Base-by-base conservation (phyloP, 1,284 basidiomycete genomes). In the Apiotrichum porosum region DNA sequence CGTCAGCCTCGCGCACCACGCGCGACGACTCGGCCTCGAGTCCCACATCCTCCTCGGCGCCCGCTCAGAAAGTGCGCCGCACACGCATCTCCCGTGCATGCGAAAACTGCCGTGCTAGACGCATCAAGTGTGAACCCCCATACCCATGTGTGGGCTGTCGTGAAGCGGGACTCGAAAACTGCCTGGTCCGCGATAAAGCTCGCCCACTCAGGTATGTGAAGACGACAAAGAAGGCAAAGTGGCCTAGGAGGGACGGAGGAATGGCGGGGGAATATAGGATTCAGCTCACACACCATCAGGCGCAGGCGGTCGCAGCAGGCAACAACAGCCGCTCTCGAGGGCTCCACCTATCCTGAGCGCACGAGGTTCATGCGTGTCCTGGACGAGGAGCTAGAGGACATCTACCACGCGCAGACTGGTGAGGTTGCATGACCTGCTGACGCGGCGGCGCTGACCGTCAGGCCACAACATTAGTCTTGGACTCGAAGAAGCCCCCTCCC, bases 291-390 rank as follows among this genome's bases (percentile, higher is more conserved):
- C 6, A 46, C 15, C 8, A 28, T 28, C 26, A 46, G 54, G 5
- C 50, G 54, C 26, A 44, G 50, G 9, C 31, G 54, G 2, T 52
- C 49, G 14, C 50, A 52, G 38, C 47, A 52, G 41, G 44, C 50
- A 1, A 21, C 50, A 4, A 21, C 37, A 4, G 49, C 50, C 4
- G 47, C 49, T 1, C 46, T 51, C 26, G 50, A 56, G 23, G 50
- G 50, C 24, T 49, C 49, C n/a, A 37, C 49, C n/a, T 56, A 47
- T 24, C 54, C 54, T 13, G 41, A 41, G 9, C 43, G 54, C 17
- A 56, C 54, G 9, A 34, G 42, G 12, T 52, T 44, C 23, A 23
- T 52, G 8, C 21, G 17, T 6, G 21, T 37, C 6, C 22, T 49
- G 14, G 47, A 52, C 14, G 38, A 49, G 12, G 47, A 56, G 38